Conservation (phyloP, 257 asterid genomes). For the Plantago major region DNA sequence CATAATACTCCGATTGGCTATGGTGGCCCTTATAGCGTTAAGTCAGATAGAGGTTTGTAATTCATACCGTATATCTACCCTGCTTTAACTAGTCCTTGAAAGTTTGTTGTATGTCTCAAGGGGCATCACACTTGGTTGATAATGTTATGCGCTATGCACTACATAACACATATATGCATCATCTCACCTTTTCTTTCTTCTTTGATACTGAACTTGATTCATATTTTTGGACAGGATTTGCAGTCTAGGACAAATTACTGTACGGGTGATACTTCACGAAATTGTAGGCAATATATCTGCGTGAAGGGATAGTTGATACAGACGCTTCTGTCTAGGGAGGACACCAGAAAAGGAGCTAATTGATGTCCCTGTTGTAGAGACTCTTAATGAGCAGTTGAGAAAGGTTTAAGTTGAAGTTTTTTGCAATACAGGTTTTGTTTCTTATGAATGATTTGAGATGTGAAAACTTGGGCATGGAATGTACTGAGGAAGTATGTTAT, state of each 20-base stretch:
- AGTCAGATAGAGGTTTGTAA: conserved; percentile 63
- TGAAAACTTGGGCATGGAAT: conserved; percentile 34
- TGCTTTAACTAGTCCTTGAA: background rate
- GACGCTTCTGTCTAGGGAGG: conserved; percentile 29
- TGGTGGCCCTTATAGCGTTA: conserved; percentile 53
- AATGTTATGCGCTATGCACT: too few species aligned
- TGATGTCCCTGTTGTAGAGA: conserved; percentile 33
- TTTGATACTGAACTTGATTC: background rate
- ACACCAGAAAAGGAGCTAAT: conserved; percentile 32
- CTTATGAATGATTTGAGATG: conserved; percentile 38
- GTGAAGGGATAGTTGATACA: conserved; percentile 22
- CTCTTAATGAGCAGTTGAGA: conserved; percentile 28
- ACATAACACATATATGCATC: background rate
- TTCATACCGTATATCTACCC: background rate
- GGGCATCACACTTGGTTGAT: too few species aligned
- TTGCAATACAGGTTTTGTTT: conserved; percentile 32
- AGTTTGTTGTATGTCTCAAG: too few species aligned
- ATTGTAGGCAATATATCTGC: conserved; percentile 31
- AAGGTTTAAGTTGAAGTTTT: conserved; percentile 20
- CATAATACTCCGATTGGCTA: conserved; percentile 43
- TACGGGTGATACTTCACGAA: conserved; percentile 26
- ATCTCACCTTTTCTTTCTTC: background rate
- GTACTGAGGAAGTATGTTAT: conserved; percentile 2
- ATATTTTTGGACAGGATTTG: conserved; percentile 46
- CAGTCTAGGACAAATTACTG: conserved; percentile 46